Conservation (phyloP, 805 yeast species). For the Phaffomyces opuntiae region DNA sequence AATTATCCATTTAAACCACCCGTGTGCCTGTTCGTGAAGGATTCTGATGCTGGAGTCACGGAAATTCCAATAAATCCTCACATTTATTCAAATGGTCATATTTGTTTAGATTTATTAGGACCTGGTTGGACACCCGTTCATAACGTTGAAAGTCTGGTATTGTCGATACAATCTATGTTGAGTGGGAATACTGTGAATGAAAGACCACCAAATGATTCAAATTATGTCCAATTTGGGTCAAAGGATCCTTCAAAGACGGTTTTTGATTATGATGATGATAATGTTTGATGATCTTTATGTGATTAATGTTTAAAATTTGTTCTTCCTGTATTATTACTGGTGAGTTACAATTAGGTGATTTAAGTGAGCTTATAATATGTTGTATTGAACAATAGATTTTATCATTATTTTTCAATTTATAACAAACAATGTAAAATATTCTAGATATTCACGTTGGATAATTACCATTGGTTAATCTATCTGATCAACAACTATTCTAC, state of each 20-base stretch:
- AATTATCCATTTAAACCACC: slow-evolving; percentile 58
- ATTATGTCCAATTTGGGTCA: slow-evolving; percentile 48
- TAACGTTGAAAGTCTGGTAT: slow-evolving; percentile 34
- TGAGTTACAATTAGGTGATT: no score
- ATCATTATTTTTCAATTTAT: no score
- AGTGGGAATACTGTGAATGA: slow-evolving; percentile 37
- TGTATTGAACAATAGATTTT: no score
- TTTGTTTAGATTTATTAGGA: slow-evolving; percentile 63
- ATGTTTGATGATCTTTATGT: slow-evolving; percentile 9
- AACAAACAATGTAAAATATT: no score
- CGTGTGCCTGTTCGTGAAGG: slow-evolving; percentile 41
- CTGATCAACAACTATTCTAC: no score
- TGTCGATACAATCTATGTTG: slow-evolving; percentile 63
- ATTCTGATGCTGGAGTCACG: slow-evolving; percentile 8
- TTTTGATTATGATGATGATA: slow-evolving; percentile 59
- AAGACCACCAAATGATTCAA: slow-evolving; percentile 52
- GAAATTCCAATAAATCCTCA: slow-evolving; percentile 68
- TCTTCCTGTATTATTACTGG: no score
- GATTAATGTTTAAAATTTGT: no score
- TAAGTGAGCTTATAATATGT: no score
- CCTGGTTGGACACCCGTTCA: slow-evolving; percentile 26
- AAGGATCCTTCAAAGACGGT: slow-evolving; percentile 42
- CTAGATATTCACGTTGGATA: no score
- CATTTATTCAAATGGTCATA: slow-evolving; percentile 69
- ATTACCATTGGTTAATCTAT: no score